Evolutionary conservation across 345 rosid genomes (phyloP), one percentile per base, ranked within the genome.

Genomic region (Iberis pinnata): DNA sequence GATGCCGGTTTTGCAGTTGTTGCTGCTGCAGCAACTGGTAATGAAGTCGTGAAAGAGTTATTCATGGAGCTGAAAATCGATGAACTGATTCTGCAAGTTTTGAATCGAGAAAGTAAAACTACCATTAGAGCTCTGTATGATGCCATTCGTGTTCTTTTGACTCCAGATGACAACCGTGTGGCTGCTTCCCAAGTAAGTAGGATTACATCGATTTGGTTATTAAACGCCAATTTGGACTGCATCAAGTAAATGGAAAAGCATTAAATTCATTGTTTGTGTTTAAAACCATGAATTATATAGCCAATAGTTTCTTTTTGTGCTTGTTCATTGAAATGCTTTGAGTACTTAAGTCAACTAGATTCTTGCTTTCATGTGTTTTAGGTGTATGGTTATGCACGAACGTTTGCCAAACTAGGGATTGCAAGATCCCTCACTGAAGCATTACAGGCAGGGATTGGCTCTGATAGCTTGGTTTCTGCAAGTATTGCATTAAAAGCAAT

Each of bases 301-400:
- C 27, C 13, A 6, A 11, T 8, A 39, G 19, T 19, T 9, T 4
- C 10, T 43, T 38, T 46, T 2, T 15, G 53, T 31, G 46, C 17
- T 14, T 42, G n/a, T 56, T 56, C 31, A 10, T 40, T 6, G 6
- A 31, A 49, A 22, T 49, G 47, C n/a, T n/a, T n/a, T n/a, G n/a
- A n/a, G n/a, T n/a, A n/a, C n/a, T n/a, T n/a, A 31, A 18, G 6
- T 24, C 24, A 24, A 24, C 18, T 42, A 24, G 39, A 15, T 36
- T 43, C 45, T 22, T 49, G 68, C 24, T 61, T 70, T 69, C 73
- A 8, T 52, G 18, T 52, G 49, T 51, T 29, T 43, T 12, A 88
- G 98, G 98, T 92, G 43, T 92, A 85, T 77, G 87, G 95, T 61
- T 83, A 92, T 75, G 96, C 96, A 4, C 73, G 95, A 20, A 77